These are phyloP conservation scores for Phytophthora pisi DNA, from an alignment of 352 stramenopile species.

Conservation along the genomic window DNA sequence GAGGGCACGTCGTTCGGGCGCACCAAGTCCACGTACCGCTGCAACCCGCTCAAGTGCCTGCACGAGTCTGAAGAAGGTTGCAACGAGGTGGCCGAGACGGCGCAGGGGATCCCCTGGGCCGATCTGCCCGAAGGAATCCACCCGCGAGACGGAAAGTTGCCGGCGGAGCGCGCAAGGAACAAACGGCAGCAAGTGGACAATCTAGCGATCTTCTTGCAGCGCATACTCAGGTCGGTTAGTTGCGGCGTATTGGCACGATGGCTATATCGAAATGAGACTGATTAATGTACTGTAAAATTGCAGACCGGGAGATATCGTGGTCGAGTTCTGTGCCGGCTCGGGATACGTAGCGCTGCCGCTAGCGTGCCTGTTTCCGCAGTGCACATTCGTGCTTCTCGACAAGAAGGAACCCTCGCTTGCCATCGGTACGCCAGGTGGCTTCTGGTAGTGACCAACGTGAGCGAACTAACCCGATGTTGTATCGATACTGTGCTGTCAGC, in stretches of 20 bases:
- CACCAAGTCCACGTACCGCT: conserved; percentile 46
- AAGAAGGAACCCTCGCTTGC: conserved; percentile 79
- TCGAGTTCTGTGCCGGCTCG: conserved; percentile 84
- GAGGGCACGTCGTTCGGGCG: conserved; percentile 49
- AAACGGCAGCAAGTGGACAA: conserved; percentile 85
- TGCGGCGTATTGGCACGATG: not conserved
- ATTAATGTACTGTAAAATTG: conserved; percentile 1
- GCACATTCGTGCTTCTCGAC: conserved; percentile 79
- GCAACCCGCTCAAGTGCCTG: conserved; percentile 65
- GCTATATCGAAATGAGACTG: conserved; percentile 5
- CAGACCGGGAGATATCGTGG: conserved; percentile 73
- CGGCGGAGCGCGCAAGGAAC: conserved; percentile 55
- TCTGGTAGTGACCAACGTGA: not conserved
- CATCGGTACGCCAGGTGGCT: conserved; percentile 50
- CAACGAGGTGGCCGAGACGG: not conserved
- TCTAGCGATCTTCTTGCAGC: conserved; percentile 69
- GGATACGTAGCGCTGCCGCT: conserved; percentile 80
- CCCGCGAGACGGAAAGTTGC: conserved; percentile 69
- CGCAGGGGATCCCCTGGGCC: conserved; percentile 63
- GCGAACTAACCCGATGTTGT: not conserved
- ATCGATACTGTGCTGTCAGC: conserved; percentile 31
- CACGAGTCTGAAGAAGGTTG: conserved; percentile 16
- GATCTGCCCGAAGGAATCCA: conserved; percentile 70
- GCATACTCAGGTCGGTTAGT: conserved; percentile 53
- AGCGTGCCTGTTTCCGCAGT: conserved; percentile 74